Evolutionary conservation across 352 stramenopile genomes (phyloP).

Genomic region (Phytophthora palmivora): DNA sequence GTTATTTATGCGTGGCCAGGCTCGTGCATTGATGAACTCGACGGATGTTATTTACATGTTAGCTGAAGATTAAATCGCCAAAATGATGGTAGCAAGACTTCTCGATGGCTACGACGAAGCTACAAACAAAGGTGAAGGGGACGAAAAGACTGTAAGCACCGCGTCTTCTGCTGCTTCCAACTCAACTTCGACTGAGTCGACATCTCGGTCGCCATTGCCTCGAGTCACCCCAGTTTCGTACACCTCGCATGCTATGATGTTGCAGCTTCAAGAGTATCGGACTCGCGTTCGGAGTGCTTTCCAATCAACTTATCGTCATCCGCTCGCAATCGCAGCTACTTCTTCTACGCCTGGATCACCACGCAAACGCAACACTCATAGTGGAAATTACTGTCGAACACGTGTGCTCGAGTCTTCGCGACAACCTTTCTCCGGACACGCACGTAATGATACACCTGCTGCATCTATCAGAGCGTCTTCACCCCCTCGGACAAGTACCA

Average conservation of each 20-base stretch:
- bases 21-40: slow-evolving; percentile 12
- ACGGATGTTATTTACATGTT: too few relatives aligned
- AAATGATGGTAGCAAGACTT: slow-evolving; percentile 32
- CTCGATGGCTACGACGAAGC: slow-evolving; percentile 27
- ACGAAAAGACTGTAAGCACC: not conserved
- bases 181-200: slow-evolving; percentile 2
- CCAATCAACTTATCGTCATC: slow-evolving; percentile 56
- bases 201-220: slow-evolving; percentile 17
- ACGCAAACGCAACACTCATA: slow-evolving; percentile 21
- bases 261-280: slow-evolving; percentile 68
- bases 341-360: slow-evolving; percentile 7
- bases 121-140: not conserved
- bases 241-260: slow-evolving; percentile 63
- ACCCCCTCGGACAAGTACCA: slow-evolving; percentile 16
- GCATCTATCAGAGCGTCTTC: slow-evolving; percentile 11
- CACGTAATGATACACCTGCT: slow-evolving; percentile 2
- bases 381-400: slow-evolving; percentile 46
- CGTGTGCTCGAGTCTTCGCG: slow-evolving; percentile 51
- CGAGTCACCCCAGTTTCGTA: slow-evolving; percentile 35
- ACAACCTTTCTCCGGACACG: slow-evolving; percentile 36
- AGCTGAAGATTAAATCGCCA: not conserved
- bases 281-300: slow-evolving; percentile 51
- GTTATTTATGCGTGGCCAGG: slow-evolving; percentile 23
- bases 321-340: slow-evolving; percentile 29
- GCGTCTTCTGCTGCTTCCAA: too few relatives aligned